Percentiles rank a stretch among this genome's conserved stretches.
These are phyloP conservation scores for apple (Malus domestica) DNA, from an alignment of 306 rosid species.

Conservation along the genomic window DNA sequence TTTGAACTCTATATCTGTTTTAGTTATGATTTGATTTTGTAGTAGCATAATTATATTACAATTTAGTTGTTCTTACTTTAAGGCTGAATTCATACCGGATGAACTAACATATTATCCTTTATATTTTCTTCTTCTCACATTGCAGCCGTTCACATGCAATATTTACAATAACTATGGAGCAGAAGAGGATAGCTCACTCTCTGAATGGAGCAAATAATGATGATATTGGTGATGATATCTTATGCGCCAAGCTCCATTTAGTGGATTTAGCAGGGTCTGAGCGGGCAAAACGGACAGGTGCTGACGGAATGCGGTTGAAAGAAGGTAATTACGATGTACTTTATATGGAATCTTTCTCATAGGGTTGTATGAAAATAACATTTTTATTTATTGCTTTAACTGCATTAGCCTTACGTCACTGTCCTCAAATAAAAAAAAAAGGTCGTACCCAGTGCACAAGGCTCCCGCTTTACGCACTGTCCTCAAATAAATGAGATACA, in stretches of 20 bases:
- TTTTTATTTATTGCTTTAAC: neutral
- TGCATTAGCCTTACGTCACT: neutral
- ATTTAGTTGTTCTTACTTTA: neutral
- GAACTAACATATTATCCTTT: neutral
- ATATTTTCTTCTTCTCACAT: neutral
- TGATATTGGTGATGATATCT: slow-evolving; percentile 62
- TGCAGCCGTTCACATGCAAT: slow-evolving; percentile 94
- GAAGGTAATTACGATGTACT: slow-evolving; percentile 56
- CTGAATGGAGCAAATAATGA: slow-evolving; percentile 25
- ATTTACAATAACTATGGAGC: slow-evolving; percentile 89
- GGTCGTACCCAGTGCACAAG: no score
- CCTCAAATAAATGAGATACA: neutral
- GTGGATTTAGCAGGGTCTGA: slow-evolving; percentile 99
- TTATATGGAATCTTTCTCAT: neutral
- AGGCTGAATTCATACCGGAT: neutral
- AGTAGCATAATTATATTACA: neutral
- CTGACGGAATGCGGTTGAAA: slow-evolving; percentile 93
- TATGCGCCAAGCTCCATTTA: slow-evolving; percentile 81
- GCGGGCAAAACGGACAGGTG: slow-evolving; percentile 92
- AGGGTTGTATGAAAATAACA: neutral
- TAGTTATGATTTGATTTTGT: neutral
- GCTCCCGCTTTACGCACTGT: no score
- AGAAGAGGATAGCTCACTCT: slow-evolving; percentile 41
- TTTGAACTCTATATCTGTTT: neutral
- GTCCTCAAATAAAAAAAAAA: no score